These are phyloP conservation scores for Alternaria brassicae DNA, from an alignment of 2,329 filamentous ascomycete genomes.

Conservation along the genomic window DNA sequence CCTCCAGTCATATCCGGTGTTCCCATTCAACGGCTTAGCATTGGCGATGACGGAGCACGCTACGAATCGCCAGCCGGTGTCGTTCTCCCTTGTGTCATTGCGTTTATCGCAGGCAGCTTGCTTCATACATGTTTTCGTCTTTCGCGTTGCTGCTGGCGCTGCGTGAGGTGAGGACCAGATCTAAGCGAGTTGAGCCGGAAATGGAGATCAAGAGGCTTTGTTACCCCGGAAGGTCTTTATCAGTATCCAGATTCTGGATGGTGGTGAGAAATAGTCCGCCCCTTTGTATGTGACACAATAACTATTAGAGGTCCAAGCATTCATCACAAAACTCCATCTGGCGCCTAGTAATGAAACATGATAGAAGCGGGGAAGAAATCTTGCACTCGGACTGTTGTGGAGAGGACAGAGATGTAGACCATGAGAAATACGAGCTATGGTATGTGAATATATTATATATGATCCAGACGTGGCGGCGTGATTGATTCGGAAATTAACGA, in stretches of 20 bases:
- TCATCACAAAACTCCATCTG: neutral
- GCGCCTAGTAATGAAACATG: neutral
- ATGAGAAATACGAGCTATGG: neutral
- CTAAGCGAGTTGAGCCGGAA: neutral
- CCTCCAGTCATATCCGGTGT: neutral
- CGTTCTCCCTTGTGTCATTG: neutral
- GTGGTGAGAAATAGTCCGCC: no score
- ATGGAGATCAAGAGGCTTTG: neutral
- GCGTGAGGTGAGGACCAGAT: neutral
- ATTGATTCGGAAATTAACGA: neutral
- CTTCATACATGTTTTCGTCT: neutral
- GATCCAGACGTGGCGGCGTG: neutral
- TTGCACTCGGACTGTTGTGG: neutral
- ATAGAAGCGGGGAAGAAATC: neutral
- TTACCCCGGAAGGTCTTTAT: neutral
- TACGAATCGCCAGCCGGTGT: neutral
- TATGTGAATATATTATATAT: neutral
- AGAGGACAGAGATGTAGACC: neutral
- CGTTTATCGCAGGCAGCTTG: neutral
- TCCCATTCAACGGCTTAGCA: neutral
- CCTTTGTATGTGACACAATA: neutral
- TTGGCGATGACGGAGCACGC: neutral
- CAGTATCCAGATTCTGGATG: neutral
- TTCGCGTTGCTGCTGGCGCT: neutral
- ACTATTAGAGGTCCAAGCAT: neutral